These are phyloP conservation scores for Venturia carpophila DNA, from an alignment of 2,329 filamentous ascomycete genomes.

Conservation along the genomic window DNA sequence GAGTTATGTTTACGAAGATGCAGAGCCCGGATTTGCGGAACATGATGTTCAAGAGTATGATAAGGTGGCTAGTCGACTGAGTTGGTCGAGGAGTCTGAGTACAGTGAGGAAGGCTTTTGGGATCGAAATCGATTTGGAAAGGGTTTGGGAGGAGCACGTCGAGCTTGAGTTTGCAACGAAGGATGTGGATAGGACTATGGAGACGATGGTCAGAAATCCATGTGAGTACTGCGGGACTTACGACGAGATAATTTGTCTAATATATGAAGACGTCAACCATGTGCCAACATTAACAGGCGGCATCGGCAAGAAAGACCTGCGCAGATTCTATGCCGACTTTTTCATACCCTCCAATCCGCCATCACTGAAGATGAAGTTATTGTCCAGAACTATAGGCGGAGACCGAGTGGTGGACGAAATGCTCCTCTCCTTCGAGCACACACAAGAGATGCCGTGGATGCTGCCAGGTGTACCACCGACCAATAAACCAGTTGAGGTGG, in stretches of 20 bases:
- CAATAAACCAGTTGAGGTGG: slow-evolving; percentile 48
- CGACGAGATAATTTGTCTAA: slow-evolving; percentile 30
- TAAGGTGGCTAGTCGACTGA: slow-evolving; percentile 54
- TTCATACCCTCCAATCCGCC: slow-evolving; percentile 47
- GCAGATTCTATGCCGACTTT: slow-evolving; percentile 48
- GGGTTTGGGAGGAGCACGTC: slow-evolving; percentile 34
- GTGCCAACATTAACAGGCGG: slow-evolving; percentile 39
- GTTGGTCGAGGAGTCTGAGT: slow-evolving; percentile 59
- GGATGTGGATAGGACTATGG: slow-evolving; percentile 32
- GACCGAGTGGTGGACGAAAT: slow-evolving; percentile 57
- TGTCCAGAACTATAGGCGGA: slow-evolving; percentile 50
- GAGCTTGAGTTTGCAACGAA: slow-evolving; percentile 29
- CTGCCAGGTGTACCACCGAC: slow-evolving; percentile 51
- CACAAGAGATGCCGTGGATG: slow-evolving; percentile 50
- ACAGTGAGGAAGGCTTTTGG: slow-evolving; percentile 54
- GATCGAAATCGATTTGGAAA: slow-evolving; percentile 39
- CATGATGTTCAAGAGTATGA: slow-evolving; percentile 61
- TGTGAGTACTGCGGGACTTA: slow-evolving; percentile 20
- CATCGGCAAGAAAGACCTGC: slow-evolving; percentile 35
- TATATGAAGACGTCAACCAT: slow-evolving; percentile 31
- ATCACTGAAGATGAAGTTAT: slow-evolving; percentile 44
- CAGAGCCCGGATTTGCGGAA: slow-evolving; percentile 61
- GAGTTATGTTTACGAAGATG: slow-evolving; percentile 49
- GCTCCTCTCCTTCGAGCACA: slow-evolving; percentile 50
- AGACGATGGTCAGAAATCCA: slow-evolving; percentile 32